phyloP scores from a whole-genome alignment of 106 monocot genomes.

The Ottelia alismoides region DNA sequence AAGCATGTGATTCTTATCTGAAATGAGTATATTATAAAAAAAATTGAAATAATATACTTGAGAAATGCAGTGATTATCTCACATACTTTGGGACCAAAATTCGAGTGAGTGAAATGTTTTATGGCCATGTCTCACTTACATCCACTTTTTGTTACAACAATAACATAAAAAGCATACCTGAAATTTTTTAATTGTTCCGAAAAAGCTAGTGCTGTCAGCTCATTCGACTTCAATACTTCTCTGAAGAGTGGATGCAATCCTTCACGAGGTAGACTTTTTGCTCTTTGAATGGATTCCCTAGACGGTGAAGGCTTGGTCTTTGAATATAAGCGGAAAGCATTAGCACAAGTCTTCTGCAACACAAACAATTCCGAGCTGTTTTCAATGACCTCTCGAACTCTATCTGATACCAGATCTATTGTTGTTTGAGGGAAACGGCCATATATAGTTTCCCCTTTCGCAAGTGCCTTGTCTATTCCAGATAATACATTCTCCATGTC shows the following conservation, averaged over 20 bases:
- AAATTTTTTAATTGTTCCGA: conserved; percentile 69
- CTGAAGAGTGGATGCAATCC: conserved; percentile 72
- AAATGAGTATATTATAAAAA: too few species aligned
- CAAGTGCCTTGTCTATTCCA: conserved; percentile 54
- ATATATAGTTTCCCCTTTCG: conserved; percentile 67
- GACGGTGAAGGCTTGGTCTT: conserved; percentile 73
- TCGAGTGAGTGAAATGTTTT: too few species aligned
- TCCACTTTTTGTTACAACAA: too few species aligned
- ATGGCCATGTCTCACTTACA: too few species aligned
- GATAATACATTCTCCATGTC: conserved; percentile 36
- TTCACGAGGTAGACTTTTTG: conserved; percentile 58
- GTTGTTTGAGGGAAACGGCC: conserved; percentile 73
- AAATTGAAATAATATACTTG: too few species aligned
- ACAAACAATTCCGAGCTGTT: conserved; percentile 32
- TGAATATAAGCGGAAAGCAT: conserved; percentile 41
- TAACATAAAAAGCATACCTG: conserved; percentile 32
- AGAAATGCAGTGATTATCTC: too few species aligned
- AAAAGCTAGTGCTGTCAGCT: too few species aligned
- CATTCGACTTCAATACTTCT: conserved; percentile 39
- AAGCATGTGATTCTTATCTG: too few species aligned
- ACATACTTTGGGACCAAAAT: too few species aligned
- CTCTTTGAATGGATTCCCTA: conserved; percentile 64
- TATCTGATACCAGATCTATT: conserved; percentile 66
- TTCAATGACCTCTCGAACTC: conserved; percentile 45
- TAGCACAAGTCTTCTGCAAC: conserved; percentile 44